Evolutionary conservation across 1,284 basidiomycete species (phyloP).

Genomic region (Boletus holoroseus): DNA sequence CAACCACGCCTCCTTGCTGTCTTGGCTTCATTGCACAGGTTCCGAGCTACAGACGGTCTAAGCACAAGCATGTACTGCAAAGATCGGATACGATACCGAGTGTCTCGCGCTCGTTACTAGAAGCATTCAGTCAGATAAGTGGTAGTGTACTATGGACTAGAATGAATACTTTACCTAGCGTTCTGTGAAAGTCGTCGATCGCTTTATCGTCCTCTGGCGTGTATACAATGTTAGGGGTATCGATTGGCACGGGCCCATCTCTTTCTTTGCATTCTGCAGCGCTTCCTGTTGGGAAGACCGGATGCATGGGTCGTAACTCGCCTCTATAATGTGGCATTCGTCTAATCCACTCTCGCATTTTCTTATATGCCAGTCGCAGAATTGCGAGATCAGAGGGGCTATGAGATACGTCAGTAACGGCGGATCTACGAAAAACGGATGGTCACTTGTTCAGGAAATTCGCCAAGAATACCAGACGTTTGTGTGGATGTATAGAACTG

Average conservation of each 20-base stretch:
- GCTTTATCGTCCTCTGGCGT: slow-evolving; percentile 50
- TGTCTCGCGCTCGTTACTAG: slow-evolving; percentile 45
- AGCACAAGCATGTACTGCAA: background rate
- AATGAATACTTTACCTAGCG: slow-evolving; percentile 20
- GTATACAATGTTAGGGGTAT: slow-evolving; percentile 48
- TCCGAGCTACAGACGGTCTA: slow-evolving; percentile 40
- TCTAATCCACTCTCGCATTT: slow-evolving; percentile 50
- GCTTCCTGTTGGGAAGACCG: slow-evolving; percentile 44
- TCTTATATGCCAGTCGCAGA: slow-evolving; percentile 55
- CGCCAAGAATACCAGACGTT: slow-evolving; percentile 37
- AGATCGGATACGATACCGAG: slow-evolving; percentile 37
- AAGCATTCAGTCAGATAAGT: background rate
- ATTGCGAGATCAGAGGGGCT: slow-evolving; percentile 52
- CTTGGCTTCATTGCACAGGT: slow-evolving; percentile 66
- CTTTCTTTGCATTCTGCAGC: slow-evolving; percentile 36
- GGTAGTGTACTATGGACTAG: background rate
- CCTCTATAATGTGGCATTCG: slow-evolving; percentile 55
- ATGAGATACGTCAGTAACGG: slow-evolving; percentile 2
- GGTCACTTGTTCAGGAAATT: slow-evolving; percentile 25
- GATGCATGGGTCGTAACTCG: slow-evolving; percentile 44
- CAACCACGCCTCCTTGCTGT: slow-evolving; percentile 55
- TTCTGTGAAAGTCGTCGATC: slow-evolving; percentile 42
- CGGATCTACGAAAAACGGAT: background rate
- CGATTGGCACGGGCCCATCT: slow-evolving; percentile 37
- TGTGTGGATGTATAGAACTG: slow-evolving; percentile 34